A percentile compares a stretch with the other conserved stretches of the same genome.
phyloP scores from a whole-genome alignment of 768 basidiomycete species.

The Suillus variegatus region DNA sequence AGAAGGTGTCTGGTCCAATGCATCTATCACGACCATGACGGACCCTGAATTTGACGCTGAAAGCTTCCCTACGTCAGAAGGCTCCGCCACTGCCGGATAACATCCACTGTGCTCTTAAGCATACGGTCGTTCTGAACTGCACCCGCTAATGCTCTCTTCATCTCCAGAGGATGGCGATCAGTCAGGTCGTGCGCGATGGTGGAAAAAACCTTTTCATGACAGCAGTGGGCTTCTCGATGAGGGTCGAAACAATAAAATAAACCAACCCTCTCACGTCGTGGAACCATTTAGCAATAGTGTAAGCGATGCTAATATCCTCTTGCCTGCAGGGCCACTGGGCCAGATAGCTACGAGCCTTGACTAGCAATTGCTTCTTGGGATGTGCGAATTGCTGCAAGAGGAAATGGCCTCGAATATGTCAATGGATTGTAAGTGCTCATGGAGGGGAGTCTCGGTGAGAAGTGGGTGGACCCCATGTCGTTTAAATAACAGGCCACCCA shows the following conservation, averaged over 20 bases:
- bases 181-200: conserved; percentile 21
- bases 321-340: neutral
- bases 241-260: conserved; percentile 20
- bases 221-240: conserved; percentile 12
- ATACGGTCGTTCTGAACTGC: neutral
- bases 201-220: conserved; percentile 14
- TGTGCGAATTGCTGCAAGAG: neutral
- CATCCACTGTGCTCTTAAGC: no score
- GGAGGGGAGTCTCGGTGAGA: neutral
- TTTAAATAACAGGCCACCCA: neutral
- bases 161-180: neutral
- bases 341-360: neutral
- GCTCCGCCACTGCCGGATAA: conserved; percentile 13
- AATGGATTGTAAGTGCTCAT: neutral
- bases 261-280: conserved; percentile 14
- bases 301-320: neutral
- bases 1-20: conserved; percentile 12
- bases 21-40: no score
- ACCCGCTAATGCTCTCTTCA: neutral
- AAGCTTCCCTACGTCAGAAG: no score
- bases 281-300: neutral
- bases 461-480: neutral
- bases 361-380: neutral
- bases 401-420: neutral
- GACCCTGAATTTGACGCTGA: no score